These are phyloP conservation scores for Tetradesmus lagerheimii DNA, from an alignment of 139 green algal species.

Conservation along the genomic window DNA sequence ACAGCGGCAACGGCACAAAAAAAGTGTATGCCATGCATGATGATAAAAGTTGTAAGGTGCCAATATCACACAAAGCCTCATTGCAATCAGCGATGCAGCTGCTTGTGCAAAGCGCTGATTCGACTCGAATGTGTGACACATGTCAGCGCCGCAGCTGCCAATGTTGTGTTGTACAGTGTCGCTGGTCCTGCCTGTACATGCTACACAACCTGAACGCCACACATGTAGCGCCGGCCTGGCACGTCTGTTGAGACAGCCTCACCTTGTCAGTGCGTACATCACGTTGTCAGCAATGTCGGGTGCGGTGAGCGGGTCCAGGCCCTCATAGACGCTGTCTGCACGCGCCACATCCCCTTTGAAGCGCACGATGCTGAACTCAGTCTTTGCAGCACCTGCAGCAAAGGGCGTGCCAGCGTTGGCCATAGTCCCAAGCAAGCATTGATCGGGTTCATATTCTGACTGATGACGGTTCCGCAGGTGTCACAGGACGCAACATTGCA, in stretches of 20 bases:
- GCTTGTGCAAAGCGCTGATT: neutral
- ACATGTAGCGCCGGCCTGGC: neutral
- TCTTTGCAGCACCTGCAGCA: constrained; percentile 76
- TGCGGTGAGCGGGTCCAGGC: constrained; percentile 75
- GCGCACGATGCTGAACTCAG: constrained; percentile 86
- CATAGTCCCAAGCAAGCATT: too few species aligned
- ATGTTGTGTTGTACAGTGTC: too few species aligned
- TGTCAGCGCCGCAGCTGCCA: neutral
- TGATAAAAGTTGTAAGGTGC: too few species aligned
- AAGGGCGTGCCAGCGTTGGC: too few species aligned
- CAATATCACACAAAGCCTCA: too few species aligned
- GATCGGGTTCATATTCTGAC: too few species aligned
- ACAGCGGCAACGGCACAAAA: neutral
- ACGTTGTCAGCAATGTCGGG: constrained; percentile 91
- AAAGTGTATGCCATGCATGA: too few species aligned
- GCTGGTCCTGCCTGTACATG: too few species aligned
- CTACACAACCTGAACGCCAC: neutral
- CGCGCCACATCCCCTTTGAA: constrained; percentile 71
- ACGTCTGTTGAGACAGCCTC: neutral
- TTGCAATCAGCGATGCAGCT: too few species aligned
- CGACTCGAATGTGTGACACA: neutral
- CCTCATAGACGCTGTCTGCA: constrained; percentile 82
- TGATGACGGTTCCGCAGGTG: too few species aligned
- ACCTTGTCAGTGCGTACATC: constrained; percentile 80
- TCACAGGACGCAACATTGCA: too few species aligned